These are phyloP conservation scores for Amauroascus verrucosus DNA, from an alignment of 2,329 filamentous ascomycete genomes.

Conservation along the genomic window DNA sequence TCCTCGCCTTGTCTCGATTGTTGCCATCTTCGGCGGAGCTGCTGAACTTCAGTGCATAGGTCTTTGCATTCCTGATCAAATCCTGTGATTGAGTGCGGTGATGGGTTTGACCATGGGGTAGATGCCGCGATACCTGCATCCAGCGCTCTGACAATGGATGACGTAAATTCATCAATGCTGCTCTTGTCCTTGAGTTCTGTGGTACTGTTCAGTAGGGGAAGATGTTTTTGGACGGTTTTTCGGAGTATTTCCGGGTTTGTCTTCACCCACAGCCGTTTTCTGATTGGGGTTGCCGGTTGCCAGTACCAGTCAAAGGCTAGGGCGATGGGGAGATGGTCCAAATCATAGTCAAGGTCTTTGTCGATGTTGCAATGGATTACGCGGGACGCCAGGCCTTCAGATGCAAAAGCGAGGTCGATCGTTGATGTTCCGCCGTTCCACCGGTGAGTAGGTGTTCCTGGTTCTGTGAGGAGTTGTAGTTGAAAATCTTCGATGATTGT, in stretches of 20 bases:
- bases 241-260: conserved; percentile 16
- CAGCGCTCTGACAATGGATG: conserved; percentile 18
- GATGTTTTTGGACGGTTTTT: conserved; percentile 12
- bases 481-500: conserved; percentile 15
- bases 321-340: conserved; percentile 21
- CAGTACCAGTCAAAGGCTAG: conserved; percentile 18
- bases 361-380: conserved; percentile 15
- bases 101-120: conserved; percentile 21
- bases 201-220: too few relatives aligned
- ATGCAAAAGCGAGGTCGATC: conserved; percentile 16
- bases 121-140: conserved; percentile 19
- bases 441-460: conserved; percentile 13
- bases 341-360: conserved; percentile 19
- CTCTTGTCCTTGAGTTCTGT: conserved; percentile 14
- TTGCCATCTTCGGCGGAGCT: conserved; percentile 4
- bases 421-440: conserved; percentile 13
- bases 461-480: conserved; percentile 14
- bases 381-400: neutral
- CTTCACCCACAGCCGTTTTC: conserved; percentile 16
- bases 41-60: conserved; percentile 1
- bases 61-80: conserved; percentile 20
- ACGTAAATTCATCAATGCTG: conserved; percentile 16
- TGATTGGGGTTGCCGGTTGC: conserved; percentile 11
- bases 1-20: conserved; percentile 7
- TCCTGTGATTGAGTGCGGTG: conserved; percentile 18